phyloP scores from a whole-genome alignment of 768 basidiomycete genomes.

The Mrakia frigida region DNA sequence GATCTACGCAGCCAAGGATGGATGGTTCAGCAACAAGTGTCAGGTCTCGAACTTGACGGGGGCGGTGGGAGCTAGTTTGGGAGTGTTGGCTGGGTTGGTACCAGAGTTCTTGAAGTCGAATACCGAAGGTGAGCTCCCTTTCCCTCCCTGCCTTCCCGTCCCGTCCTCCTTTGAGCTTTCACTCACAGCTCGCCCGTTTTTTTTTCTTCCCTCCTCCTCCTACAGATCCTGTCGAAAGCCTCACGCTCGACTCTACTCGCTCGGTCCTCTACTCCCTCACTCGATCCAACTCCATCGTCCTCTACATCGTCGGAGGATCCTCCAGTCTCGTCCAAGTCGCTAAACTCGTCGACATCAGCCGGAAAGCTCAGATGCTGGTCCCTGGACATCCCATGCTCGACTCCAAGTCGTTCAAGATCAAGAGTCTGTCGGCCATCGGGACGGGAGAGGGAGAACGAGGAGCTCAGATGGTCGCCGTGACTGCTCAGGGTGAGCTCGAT shows the following conservation, averaged over 20 bases:
- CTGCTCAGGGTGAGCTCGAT: slow-evolving; percentile 18
- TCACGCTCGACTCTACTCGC: slow-evolving; percentile 63
- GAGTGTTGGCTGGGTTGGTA: slow-evolving; percentile 9
- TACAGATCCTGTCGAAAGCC: slow-evolving; percentile 63
- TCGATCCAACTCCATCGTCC: slow-evolving; percentile 58
- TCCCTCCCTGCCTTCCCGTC: background rate
- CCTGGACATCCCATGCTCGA: slow-evolving; percentile 33
- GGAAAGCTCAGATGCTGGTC: slow-evolving; percentile 67
- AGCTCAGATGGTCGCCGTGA: slow-evolving; percentile 30
- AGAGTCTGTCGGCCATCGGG: slow-evolving; percentile 17
- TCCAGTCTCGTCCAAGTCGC: slow-evolving; percentile 31
- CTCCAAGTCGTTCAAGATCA: slow-evolving; percentile 1
- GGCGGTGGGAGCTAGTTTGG: slow-evolving; percentile 51
- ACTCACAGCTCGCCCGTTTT: background rate
- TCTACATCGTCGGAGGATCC: slow-evolving; percentile 51
- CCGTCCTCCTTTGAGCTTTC: too few species aligned
- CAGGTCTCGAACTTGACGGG: slow-evolving; percentile 83
- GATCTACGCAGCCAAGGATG: slow-evolving; percentile 87
- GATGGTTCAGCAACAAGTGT: slow-evolving; percentile 85
- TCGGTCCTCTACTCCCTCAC: slow-evolving; percentile 75
- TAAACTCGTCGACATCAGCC: slow-evolving; percentile 31
- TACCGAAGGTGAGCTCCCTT: slow-evolving; percentile 14
- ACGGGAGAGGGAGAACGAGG: slow-evolving; percentile 27
- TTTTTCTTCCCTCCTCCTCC: background rate
- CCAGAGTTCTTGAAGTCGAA: slow-evolving; percentile 30